Evolutionary conservation across 169 alveolate species (phyloP).

Genomic region (Pseudocohnilembus persalinus): DNA sequence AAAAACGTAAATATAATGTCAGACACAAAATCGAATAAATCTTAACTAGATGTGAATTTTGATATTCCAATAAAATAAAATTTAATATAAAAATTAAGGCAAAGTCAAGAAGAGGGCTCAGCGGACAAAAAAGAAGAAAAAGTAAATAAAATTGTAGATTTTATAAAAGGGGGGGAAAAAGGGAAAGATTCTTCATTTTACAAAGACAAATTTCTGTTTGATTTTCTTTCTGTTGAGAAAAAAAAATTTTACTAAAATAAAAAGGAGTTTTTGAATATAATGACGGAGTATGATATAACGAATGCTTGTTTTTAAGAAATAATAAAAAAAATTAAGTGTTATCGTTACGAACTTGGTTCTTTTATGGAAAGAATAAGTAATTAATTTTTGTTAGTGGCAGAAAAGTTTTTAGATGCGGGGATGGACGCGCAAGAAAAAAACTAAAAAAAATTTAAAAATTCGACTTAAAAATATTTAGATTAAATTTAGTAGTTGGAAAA

Average conservation of each 20-base stretch:
- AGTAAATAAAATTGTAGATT: neutral
- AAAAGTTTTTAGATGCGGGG: neutral
- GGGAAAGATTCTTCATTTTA: no score
- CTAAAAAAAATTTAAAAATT: slow-evolving; percentile 2
- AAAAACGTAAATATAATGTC: no score
- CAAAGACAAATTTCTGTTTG: neutral
- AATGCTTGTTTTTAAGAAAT: slow-evolving; percentile 4
- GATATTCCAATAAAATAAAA: no score
- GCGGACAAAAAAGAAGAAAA: neutral
- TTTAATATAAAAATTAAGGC: no score
- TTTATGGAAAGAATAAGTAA: slow-evolving; percentile 6
- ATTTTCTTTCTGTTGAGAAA: slow-evolving; percentile 1
- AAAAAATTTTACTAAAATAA: slow-evolving; percentile 9
- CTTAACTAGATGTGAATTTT: no score
- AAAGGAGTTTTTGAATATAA: slow-evolving; percentile 14
- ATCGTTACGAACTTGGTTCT: slow-evolving; percentile 14
- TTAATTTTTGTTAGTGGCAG: neutral
- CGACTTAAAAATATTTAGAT: slow-evolving; percentile 11
- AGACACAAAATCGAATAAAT: no score
- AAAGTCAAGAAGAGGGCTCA: no score
- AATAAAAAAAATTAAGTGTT: slow-evolving; percentile 10
- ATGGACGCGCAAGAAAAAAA: neutral
- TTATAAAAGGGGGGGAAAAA: neutral
- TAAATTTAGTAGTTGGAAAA: slow-evolving; percentile 1
- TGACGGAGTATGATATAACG: slow-evolving; percentile 14